Percentiles rank a stretch among this genome's conserved stretches.
These are phyloP conservation scores for Penicillium subrubescens DNA, from an alignment of 495 filamentous ascomycete species.

Conservation along the genomic window DNA sequence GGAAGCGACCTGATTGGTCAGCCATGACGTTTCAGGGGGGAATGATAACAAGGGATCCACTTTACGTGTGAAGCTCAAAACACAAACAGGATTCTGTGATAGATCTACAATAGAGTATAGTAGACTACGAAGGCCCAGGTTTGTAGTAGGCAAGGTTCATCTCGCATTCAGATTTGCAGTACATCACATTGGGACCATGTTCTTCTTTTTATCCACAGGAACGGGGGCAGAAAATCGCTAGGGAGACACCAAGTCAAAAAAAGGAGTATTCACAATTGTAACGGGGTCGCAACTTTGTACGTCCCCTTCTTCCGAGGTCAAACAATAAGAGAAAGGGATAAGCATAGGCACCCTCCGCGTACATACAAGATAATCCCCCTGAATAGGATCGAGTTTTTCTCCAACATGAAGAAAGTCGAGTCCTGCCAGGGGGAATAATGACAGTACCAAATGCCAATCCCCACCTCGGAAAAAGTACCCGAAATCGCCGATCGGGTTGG, in stretches of 20 bases:
- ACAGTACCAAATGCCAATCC: slow-evolving; percentile 6
- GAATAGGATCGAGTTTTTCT: background rate
- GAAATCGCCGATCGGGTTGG: slow-evolving; percentile 7
- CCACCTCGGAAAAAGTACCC: slow-evolving; percentile 11
- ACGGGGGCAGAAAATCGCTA: slow-evolving; percentile 21
- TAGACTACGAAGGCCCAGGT: background rate
- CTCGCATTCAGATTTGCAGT: slow-evolving; percentile 18
- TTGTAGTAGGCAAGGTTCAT: slow-evolving; percentile 8
- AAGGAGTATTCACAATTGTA: slow-evolving; percentile 42
- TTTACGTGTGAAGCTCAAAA: background rate
- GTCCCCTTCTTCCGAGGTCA: slow-evolving; percentile 14
- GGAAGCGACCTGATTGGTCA: background rate
- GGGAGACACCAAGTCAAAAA: slow-evolving; percentile 28
- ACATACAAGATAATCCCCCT: slow-evolving; percentile 22
- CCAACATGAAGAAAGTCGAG: background rate
- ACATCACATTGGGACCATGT: slow-evolving; percentile 24
- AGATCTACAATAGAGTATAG: no score
- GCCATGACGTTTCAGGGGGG: background rate
- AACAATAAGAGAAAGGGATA: background rate
- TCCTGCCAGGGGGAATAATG: background rate
- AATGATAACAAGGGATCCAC: background rate
- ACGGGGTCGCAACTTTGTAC: slow-evolving; percentile 22
- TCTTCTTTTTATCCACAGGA: slow-evolving; percentile 30
- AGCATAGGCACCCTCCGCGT: slow-evolving; percentile 19
- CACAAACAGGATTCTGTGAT: background rate